Base-by-base conservation (phyloP, 768 basidiomycete genomes). In the Lyophyllum atratum region DNA sequence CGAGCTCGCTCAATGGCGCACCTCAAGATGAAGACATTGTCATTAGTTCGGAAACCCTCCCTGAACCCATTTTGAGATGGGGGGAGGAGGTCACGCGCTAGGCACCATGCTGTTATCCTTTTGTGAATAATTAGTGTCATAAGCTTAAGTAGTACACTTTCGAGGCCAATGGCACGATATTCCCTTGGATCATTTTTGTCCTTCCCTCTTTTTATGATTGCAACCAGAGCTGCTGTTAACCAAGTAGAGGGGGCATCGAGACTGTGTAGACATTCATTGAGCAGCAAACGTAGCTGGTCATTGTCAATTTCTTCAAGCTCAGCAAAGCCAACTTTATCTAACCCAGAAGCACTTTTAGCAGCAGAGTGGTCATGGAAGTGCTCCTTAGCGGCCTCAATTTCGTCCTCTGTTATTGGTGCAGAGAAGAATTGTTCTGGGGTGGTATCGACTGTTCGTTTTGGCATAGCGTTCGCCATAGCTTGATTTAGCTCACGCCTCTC, bases 31-130 rank as follows among this genome's bases (percentile, higher is more conserved):
- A 55, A 55, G 4, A 37, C 45, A 37, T 48, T 55, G 39, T 55
- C 46, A 25, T 62, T 64, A 9, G 68, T 71, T 1, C 66, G 59
- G 33, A 55, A 62, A 1, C 60, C 60, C 21, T 42, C 39, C 1
- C 71, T 47, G 43, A 71, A 74, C 0, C 72, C 69, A 53, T 71
- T 72, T 55, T 74, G 72, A 0, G 66, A 63, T 4, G 19, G 17
- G 1, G 55, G 55, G 21, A 56, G 42, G 1, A 56, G 26, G 2
- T 52, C 39, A 1, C 45, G 22, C 3, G 39, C 49, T 15, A 68
- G 69, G 2, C 58, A 55, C 64, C 63, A 69, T 14, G 48, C 56
- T 14, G 54, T 58, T 14, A 67, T 51, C 14, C 64, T 54, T 26
- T 22, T 48, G 17, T 65, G 59, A 17, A 69, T 66, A 11, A 69